Conservation (phyloP, 2,329 filamentous ascomycete genomes). For the Fusarium globosum region DNA sequence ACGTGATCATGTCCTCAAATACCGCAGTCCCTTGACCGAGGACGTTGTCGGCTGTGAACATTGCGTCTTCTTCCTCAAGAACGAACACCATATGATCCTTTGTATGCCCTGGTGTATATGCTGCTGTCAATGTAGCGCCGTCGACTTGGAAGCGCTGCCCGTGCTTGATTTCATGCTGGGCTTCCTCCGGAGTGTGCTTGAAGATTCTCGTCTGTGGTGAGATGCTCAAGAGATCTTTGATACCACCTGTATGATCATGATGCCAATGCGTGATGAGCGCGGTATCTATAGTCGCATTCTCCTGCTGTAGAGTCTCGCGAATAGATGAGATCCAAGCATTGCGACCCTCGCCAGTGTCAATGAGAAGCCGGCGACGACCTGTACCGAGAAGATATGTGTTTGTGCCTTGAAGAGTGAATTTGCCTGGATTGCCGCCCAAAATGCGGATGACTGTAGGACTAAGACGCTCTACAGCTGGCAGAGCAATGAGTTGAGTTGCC, state of each 20-base stretch:
- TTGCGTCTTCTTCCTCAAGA: slow-evolving; percentile 80
- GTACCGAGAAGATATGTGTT: slow-evolving; percentile 94
- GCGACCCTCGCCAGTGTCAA: slow-evolving; percentile 90
- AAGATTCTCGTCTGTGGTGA: slow-evolving; percentile 73
- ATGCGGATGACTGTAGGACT: slow-evolving; percentile 84
- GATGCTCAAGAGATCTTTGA: slow-evolving; percentile 72
- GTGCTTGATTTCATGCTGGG: slow-evolving; percentile 59
- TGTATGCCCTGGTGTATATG: slow-evolving; percentile 76
- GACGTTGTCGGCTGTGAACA: slow-evolving; percentile 92
- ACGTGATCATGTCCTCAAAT: slow-evolving; percentile 79
- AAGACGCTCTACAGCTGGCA: slow-evolving; percentile 81
- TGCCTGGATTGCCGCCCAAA: slow-evolving; percentile 89
- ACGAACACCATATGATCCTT: slow-evolving; percentile 84
- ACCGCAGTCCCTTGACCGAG: slow-evolving; percentile 88
- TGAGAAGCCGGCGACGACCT: slow-evolving; percentile 77
- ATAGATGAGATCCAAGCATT: slow-evolving; percentile 78
- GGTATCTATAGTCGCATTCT: slow-evolving; percentile 74
- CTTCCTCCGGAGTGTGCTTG: slow-evolving; percentile 70
- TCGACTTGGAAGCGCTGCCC: slow-evolving; percentile 66
- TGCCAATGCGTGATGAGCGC: slow-evolving; percentile 94
- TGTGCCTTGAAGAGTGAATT: slow-evolving; percentile 81
- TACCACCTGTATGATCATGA: slow-evolving; percentile 82
- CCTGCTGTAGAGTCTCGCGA: slow-evolving; percentile 70
- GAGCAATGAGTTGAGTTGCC: slow-evolving; percentile 69
- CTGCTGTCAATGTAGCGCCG: slow-evolving; percentile 74